Base-by-base conservation (phyloP, 768 basidiomycete species). In the Leccinum olivaceopallidum region DNA sequence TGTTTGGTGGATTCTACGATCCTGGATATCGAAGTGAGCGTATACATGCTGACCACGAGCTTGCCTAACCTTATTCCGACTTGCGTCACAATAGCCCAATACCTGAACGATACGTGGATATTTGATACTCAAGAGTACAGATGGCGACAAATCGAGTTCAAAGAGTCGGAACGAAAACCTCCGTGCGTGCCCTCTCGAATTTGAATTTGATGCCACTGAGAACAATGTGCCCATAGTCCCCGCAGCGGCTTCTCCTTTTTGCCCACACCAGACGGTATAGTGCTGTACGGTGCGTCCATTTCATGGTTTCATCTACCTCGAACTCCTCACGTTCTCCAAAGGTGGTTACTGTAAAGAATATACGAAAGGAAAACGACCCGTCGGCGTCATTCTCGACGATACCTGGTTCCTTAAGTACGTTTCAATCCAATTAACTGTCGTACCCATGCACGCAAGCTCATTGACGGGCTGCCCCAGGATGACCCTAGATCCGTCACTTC, bases 261-360 rank as follows among this genome's bases (percentile, higher is more conserved):
- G 1, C 78, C 94, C 2, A 84, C 82, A 1, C 65, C 85, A 0
- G 94, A 95, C 16, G 94, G 95, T 1, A 83, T 95, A 7, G 67
- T 95, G 8, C 69, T 97, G 5, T 86, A 94, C 65, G 94, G 92
- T 86, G 58, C 24, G 75, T 63, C 24, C 28, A 6, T 20, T 26
- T 18, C n/a, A n/a, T 62, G 13, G 13, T 49, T 24, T 13, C 26
- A 14, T 56, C 22, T 10, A 42, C 26, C 6, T 2, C 3, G 7
- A 6, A 47, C 16, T 20, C 34, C 18, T 32, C 34, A 44, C 7
- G n/a, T 32, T 5, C 39, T 13, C 10, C 12, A 18, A 55, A 92
- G 90, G 92, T 12, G 95, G 95, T 0, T 96, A 96, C 71, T 92
- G 89, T 70, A 95, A 97, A 71, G 90, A 93, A 74, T 95, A 95